Conservation (phyloP, 371 early-diverging fungal species). For the Apophysomyces sp. region DNA sequence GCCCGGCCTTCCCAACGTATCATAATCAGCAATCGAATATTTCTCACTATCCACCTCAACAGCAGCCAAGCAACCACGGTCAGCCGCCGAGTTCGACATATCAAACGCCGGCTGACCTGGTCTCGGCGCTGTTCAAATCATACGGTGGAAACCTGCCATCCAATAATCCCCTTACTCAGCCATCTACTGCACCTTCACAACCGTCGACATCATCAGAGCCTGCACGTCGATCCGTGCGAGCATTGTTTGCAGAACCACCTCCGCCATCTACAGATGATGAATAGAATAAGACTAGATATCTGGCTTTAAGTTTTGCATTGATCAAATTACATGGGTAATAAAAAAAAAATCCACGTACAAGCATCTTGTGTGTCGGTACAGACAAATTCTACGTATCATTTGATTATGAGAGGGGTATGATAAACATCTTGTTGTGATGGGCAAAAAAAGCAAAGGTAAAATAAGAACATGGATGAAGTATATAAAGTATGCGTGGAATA, state of each 20-base stretch:
- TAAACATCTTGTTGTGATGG: background rate
- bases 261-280: constrained; percentile 4
- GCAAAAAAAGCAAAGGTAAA: background rate
- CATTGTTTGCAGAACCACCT: constrained; percentile 3
- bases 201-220: constrained; percentile 4
- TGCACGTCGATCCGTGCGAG: background rate
- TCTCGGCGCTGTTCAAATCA: background rate
- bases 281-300: background rate
- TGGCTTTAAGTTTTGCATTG: background rate
- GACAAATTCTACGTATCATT: background rate
- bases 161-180: background rate
- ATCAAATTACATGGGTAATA: background rate
- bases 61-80: background rate
- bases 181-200: background rate
- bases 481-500: background rate
- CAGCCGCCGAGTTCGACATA: background rate
- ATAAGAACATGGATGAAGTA: background rate
- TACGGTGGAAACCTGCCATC: background rate
- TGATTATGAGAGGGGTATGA: background rate
- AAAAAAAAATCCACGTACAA: background rate
- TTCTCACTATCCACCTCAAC: constrained; percentile 3
- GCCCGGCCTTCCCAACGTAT: background rate
- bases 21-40: background rate
- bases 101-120: background rate
- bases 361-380: background rate